Evolutionary conservation across 1,284 basidiomycete species (phyloP), one percentile per base, ranked within the genome.

Genomic region (Naganishia albida): DNA sequence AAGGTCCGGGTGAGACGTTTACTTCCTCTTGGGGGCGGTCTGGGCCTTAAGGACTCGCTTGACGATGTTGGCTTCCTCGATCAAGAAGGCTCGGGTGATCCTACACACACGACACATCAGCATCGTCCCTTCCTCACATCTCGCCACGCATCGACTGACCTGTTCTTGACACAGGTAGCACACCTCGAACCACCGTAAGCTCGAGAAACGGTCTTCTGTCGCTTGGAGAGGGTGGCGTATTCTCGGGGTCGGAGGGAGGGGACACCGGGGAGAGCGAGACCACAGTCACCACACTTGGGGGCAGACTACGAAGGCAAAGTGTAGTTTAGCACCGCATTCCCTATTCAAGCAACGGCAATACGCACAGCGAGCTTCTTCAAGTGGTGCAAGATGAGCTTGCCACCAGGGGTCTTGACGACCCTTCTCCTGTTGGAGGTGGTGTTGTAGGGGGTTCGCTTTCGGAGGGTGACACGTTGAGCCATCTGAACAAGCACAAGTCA

Each of bases 21-120:
- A 67, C 71, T 80, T 80, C 74, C 78, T 79, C 78, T 78, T 80
- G 56, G 70, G 67, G 65, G 72, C 72, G 70, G 75, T 73, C 75
- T 79, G 85, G 75, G 88, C 89, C 86, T 97, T 97, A 85, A 98
- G 92, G 72, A 99, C 94, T 83, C 87, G 90, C 89, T 99, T 99
- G 79, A 99, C 95, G 74, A 99, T 98, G 86, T 98, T 99, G 56
- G 95, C 95, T 85, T 99, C 94, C 85, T 99, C 96, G 65, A 99
- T 91, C 70, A 99, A 83, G 88, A 99, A 99, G 70, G 96, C 94
- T 68, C 96, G 91, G 76, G 99, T 89, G 76, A 99, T 94, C 73
- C 95, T 95, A 50, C 23, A 16, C 23, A 16, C 34, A 18, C 42
- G 16, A 28, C 7, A 7, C 26, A 44, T 42, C 18, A 62, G 49